Conservation (phyloP, 1,139 yeast species). For the Geotrichum europaeum region DNA sequence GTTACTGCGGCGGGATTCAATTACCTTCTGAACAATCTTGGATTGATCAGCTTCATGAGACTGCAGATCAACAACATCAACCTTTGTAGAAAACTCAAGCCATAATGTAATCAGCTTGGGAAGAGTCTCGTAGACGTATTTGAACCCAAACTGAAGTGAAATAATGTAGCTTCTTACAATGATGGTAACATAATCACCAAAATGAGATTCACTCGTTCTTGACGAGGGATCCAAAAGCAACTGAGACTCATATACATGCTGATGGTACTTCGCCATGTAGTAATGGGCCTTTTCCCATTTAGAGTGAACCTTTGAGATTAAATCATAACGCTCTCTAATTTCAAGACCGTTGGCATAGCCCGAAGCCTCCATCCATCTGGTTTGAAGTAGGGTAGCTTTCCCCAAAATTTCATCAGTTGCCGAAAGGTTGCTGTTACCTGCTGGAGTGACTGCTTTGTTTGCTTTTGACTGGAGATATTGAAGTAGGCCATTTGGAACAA, state of each 20-base stretch:
- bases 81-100: constrained; percentile 70
- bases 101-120: constrained; percentile 88
- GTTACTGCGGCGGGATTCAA: constrained; percentile 22
- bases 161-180: constrained; percentile 60
- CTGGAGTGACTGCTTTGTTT: constrained; percentile 1
- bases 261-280: constrained; percentile 72
- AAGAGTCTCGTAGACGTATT: constrained; percentile 72
- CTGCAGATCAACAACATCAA: constrained; percentile 10
- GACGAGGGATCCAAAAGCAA: constrained; percentile 36
- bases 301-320: constrained; percentile 52
- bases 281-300: constrained; percentile 78
- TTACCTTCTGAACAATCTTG: constrained; percentile 16
- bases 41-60: constrained; percentile 23
- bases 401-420: constrained; percentile 22
- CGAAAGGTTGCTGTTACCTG: neutral
- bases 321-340: constrained; percentile 62
- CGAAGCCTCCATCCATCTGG: constrained; percentile 84
- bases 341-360: constrained; percentile 77
- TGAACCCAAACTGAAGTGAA: constrained; percentile 64
- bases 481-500: constrained; percentile 28
- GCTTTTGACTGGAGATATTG: constrained; percentile 15
- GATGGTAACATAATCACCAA: constrained; percentile 61
- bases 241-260: constrained; percentile 66
- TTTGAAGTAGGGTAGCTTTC: constrained; percentile 56
- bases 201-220: constrained; percentile 32